These are phyloP conservation scores for Bidens hawaiensis DNA, from an alignment of 140 eudicot species.

Conservation along the genomic window DNA sequence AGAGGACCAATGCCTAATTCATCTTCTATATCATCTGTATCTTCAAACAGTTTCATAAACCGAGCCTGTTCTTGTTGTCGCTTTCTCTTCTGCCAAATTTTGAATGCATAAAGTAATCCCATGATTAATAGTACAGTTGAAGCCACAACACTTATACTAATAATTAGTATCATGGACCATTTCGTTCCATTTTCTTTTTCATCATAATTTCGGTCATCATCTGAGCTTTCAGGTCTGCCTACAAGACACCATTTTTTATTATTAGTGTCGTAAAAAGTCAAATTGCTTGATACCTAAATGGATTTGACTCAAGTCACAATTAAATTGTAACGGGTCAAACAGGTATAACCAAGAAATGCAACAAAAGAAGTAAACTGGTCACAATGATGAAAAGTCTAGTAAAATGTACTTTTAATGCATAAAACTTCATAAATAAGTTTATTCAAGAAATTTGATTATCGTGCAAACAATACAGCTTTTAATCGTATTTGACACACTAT, in stretches of 20 bases:
- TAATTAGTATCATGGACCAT: slow-evolving; percentile 37
- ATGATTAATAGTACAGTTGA: slow-evolving; percentile 24
- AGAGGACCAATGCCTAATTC: slow-evolving; percentile 79
- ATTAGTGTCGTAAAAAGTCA: no score
- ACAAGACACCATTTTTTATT: no score
- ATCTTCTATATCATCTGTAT: slow-evolving; percentile 80
- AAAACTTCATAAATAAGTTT: background rate
- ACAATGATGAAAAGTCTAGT: background rate
- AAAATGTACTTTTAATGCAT: background rate
- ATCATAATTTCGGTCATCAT: slow-evolving; percentile 5
- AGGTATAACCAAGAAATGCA: background rate
- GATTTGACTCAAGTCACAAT: background rate
- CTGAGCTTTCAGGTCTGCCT: slow-evolving; percentile 3
- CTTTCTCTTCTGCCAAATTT: slow-evolving; percentile 63
- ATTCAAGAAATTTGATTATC: background rate
- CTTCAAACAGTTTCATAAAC: slow-evolving; percentile 78
- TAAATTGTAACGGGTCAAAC: background rate
- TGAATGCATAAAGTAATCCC: slow-evolving; percentile 48
- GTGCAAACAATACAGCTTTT: no score
- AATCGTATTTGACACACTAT: background rate
- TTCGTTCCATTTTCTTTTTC: slow-evolving; percentile 26
- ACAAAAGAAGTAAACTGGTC: background rate
- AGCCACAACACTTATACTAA: slow-evolving; percentile 27
- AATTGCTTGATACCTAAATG: no score
- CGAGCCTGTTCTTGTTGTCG: slow-evolving; percentile 80